Evolutionary conservation across 2,329 filamentous ascomycete species (phyloP).

Genomic region (Paracoccidioides lutzii): DNA sequence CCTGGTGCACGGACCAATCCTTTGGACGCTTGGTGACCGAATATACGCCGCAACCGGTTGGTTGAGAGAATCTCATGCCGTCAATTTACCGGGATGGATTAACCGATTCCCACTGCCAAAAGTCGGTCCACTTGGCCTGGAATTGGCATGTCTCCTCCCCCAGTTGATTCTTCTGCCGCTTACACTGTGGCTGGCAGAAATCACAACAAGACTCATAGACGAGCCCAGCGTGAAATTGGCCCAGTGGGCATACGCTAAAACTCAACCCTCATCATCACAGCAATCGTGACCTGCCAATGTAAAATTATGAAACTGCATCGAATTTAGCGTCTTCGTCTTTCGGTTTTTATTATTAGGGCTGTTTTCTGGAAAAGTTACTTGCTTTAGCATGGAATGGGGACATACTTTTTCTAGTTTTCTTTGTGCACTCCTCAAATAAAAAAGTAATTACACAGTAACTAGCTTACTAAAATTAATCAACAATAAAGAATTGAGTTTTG

Average conservation of each 20-base stretch:
- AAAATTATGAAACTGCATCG: neutral
- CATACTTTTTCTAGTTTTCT: neutral
- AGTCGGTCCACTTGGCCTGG: conserved; percentile 47
- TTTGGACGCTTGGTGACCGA: conserved; percentile 48
- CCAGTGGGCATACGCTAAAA: conserved; percentile 43
- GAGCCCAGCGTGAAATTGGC: conserved; percentile 48
- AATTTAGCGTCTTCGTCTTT: neutral
- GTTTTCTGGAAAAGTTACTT: neutral
- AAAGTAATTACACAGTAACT: neutral
- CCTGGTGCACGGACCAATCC: conserved; percentile 49
- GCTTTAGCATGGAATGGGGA: neutral
- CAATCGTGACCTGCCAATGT: conserved; percentile 3
- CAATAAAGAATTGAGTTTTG: neutral
- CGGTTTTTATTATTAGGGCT: neutral
- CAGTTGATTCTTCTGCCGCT: conserved; percentile 49
- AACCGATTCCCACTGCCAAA: conserved; percentile 43
- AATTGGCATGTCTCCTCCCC: conserved; percentile 46
- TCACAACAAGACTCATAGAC: conserved; percentile 45
- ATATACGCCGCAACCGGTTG: conserved; percentile 51
- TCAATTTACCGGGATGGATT: conserved; percentile 45
- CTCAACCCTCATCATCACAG: conserved; percentile 14
- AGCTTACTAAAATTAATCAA: neutral
- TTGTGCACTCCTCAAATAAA: neutral
- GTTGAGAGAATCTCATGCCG: conserved; percentile 35
- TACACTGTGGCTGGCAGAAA: conserved; percentile 46